phyloP scores from a whole-genome alignment of 2,329 filamentous ascomycete genomes.

The Pseudofabraea citricarpa region DNA sequence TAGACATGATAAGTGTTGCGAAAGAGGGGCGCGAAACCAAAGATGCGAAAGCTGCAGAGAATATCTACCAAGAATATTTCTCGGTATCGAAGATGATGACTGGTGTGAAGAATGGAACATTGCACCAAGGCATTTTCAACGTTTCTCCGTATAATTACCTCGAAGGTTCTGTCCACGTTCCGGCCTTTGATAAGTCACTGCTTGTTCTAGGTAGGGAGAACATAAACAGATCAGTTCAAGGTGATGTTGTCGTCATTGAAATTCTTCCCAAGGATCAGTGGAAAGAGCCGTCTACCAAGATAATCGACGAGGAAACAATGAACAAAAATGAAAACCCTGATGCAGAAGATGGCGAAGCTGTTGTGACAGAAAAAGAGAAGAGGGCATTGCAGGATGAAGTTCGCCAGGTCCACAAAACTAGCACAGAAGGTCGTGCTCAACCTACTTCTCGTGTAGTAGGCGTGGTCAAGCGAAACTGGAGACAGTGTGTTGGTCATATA shows the following conservation, averaged over 20 bases:
- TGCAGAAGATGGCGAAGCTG: slow-evolving; percentile 65
- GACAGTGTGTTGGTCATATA: slow-evolving; percentile 94
- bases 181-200: slow-evolving; percentile 83
- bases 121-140: slow-evolving; percentile 94
- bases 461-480: slow-evolving; percentile 92
- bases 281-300: slow-evolving; percentile 93
- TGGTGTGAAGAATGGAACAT: slow-evolving; percentile 77
- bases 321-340: slow-evolving; percentile 95
- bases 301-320: slow-evolving; percentile 88
- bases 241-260: slow-evolving; percentile 90
- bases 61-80: slow-evolving; percentile 85
- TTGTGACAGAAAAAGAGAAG: slow-evolving; percentile 86
- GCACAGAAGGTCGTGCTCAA: slow-evolving; percentile 71
- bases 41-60: slow-evolving; percentile 58
- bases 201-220: slow-evolving; percentile 89
- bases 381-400: slow-evolving; percentile 88
- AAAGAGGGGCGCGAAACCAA: slow-evolving; percentile 62
- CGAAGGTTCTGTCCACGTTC: slow-evolving; percentile 85
- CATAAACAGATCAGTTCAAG: slow-evolving; percentile 89
- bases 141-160: slow-evolving; percentile 98
- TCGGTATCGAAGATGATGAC: slow-evolving; percentile 92
- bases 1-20: slow-evolving; percentile 89
- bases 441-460: slow-evolving; percentile 92
- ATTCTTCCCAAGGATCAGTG: slow-evolving; percentile 91
- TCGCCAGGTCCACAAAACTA: slow-evolving; percentile 74